A percentile compares a stretch with the other conserved stretches of the same genome.
These are phyloP conservation scores for Starmerella vaccinii DNA, from an alignment of 805 yeast species.

Conservation along the genomic window DNA sequence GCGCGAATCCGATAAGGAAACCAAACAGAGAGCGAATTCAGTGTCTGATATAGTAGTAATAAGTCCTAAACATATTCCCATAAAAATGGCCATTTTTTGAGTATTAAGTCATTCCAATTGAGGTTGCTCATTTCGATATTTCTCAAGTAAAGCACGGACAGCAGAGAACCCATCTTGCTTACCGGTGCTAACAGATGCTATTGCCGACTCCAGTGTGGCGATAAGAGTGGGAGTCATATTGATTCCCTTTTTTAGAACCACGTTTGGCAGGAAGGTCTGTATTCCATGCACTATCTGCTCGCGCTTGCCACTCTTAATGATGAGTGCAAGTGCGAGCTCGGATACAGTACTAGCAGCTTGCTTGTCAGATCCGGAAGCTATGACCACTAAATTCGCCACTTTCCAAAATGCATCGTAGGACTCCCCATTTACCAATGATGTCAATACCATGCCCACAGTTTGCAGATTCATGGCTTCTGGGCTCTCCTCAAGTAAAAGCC, in stretches of 20 bases:
- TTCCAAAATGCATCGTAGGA: slow-evolving; percentile 29
- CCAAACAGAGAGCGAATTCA: too few species aligned
- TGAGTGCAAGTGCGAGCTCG: slow-evolving; percentile 25
- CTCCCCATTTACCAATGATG: slow-evolving; percentile 26
- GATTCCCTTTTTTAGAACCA: slow-evolving; percentile 9
- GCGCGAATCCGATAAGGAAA: too few species aligned
- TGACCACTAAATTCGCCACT: slow-evolving; percentile 22
- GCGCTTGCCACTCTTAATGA: slow-evolving; percentile 27
- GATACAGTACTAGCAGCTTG: slow-evolving; percentile 21
- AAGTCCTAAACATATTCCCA: too few species aligned
- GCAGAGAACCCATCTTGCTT: slow-evolving; percentile 11
- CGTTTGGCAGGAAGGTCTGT: slow-evolving; percentile 23
- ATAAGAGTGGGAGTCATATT: slow-evolving; percentile 15
- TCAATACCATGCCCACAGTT: slow-evolving; percentile 24
- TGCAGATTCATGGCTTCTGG: slow-evolving; percentile 14
- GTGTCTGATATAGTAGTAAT: too few species aligned
- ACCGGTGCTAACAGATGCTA: slow-evolving; percentile 23
- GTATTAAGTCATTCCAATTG: not conserved
- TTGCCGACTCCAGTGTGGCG: slow-evolving; percentile 14
- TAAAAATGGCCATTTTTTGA: too few species aligned
- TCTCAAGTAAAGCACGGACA: slow-evolving; percentile 16
- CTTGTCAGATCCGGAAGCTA: slow-evolving; percentile 17
- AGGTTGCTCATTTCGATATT: not conserved
- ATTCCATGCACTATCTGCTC: slow-evolving; percentile 23
- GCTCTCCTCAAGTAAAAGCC: slow-evolving; percentile 13